Evolutionary conservation across 2,329 filamentous ascomycete genomes (phyloP), one percentile per base, ranked within the genome.

Genomic region (Fusarium dimerum): DNA sequence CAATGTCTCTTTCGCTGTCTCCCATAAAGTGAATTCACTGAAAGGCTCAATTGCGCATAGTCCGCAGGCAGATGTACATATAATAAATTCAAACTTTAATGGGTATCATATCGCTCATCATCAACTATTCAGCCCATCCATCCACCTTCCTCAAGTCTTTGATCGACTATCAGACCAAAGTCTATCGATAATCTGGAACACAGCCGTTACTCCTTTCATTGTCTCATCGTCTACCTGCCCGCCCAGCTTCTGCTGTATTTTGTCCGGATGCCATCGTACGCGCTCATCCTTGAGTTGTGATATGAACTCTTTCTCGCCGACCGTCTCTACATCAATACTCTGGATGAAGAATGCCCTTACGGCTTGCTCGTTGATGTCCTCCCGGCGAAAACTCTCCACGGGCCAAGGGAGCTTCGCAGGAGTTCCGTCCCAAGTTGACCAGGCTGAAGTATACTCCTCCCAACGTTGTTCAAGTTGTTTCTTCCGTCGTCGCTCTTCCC

Each of bases 261-360:
- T 99, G 74, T 99, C 94, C 5, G 94, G 94, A 76, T 99, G 94
- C 94, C 94, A 99, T 15, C 92, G 81, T 16, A 97, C 86, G 47
- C 94, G 84, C 76, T 99, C 94, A 6, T 84, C 76, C 72, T 96
- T 96, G 47, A 97, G 77, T 52, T 71, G 74, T 8, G 76, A 71
- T 17, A 77, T 68, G 46, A 79, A 77, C 10, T 74, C 73, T 52
- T 66, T 72, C 62, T 78, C 75, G 17, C 77, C 78, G 3, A 76
- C 62, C 2, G 75, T 72, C 29, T 74, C 71, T 18, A 76, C 51
- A 38, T 61, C 71, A 18, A 82, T 66, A 0, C 78, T 77, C 16
- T 70, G 65, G 16, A 82, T 76, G 63, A 94, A 85, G 66, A 96
- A 96, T 11, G 75, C 75, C 60, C 87, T 82, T 11, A 95, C 84